Evolutionary conservation across 305 asterid genomes (phyloP), one percentile per base, ranked within the genome.

Genomic region (Ajuga reptans): DNA sequence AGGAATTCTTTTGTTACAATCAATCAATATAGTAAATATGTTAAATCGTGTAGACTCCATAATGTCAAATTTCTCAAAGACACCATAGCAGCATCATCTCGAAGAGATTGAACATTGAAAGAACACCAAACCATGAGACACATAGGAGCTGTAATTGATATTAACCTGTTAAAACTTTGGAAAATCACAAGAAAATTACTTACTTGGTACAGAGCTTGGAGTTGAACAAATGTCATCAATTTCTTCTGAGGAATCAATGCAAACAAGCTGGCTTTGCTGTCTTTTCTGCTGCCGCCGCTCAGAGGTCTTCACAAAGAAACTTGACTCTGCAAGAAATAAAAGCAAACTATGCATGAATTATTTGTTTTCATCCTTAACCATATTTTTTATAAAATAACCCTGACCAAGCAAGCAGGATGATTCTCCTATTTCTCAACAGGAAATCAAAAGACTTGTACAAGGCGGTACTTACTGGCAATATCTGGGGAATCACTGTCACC

Each of bases 151-250:
- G 55, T 36, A 37, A 52, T 6, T 12, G 49, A 61, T 42, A 52
- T 55, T 72, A 70, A 59, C 55, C 12, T 31, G 43, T 52, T 37
- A 53, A 54, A 37, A 31, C 21, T 10, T 56, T n/a, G 12, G 53
- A 64, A 60, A 49, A 68, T 64, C 37, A 39, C 29, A 66, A 67
- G 55, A 36, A 65, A 64, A 58, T 18, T 68, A 75, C 92, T 53
- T 91, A 89, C 98, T 83, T 49, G 84, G 72, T 72, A 69, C 60
- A 60, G 88, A 55, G 73, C 70, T 80, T 15, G 91, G 84, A 62
- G 83, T 80, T 34, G 81, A 79, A 59, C 76, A 81, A 16, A 69
- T 71, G 55, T 41, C 77, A 47, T 61, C 78, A 73, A 68, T 77
- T 78, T 74, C 77, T 68, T 80, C 87, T 46, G 81, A 78, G 69